Evolutionary conservation across 2,329 filamentous ascomycete species (phyloP), one percentile per base, ranked within the genome.

Genomic region (Colletotrichum melonis): DNA sequence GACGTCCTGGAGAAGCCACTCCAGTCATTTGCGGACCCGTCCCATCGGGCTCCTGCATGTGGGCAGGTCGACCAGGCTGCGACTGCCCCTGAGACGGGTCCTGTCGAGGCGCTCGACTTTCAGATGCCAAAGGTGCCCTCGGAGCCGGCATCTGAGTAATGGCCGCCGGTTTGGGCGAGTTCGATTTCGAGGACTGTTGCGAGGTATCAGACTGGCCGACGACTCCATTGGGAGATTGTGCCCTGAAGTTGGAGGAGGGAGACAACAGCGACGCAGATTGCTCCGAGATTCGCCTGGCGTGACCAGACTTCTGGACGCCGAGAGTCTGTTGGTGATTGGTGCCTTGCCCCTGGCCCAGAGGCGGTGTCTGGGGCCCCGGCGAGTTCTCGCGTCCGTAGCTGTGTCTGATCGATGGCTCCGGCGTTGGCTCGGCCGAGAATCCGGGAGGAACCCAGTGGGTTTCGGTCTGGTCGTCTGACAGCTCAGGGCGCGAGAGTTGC

Each of bases 161-260:
- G 38, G 22, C n/a, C 8, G 68, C 22, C 9, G 35, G 64, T 14
- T 26, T 28, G 1, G 59, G 64, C 14, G 69, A 65, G n/a, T 65
- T 54, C 22, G 64, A 69, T 28, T 58, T 32, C 30, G 64, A 66
- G 7, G 64, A 64, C 4, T 14, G 55, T 42, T 63, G 72, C 32
- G 65, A 62, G 9, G 28, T 59, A 14, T 57, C 60, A 19, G 54
- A 22, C 35, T 38, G 59, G 42, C 35, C n/a, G n/a, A 32, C 22
- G n/a, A 49, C 24, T 3, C 28, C 55, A 22, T 54, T 46, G 8
- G 49, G 38, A 26, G 69, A 64, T 24, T 63, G 60, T 12, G 69
- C 63, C 24, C 26, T 72, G 28, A 14, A 38, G 26, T 42, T 54
- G 12, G 65, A 38, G 12, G 65, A 38, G 12, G 38, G 38, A 14